Evolutionary conservation across 805 yeast genomes (phyloP).

Genomic region (Hanseniaspora thailandica): DNA sequence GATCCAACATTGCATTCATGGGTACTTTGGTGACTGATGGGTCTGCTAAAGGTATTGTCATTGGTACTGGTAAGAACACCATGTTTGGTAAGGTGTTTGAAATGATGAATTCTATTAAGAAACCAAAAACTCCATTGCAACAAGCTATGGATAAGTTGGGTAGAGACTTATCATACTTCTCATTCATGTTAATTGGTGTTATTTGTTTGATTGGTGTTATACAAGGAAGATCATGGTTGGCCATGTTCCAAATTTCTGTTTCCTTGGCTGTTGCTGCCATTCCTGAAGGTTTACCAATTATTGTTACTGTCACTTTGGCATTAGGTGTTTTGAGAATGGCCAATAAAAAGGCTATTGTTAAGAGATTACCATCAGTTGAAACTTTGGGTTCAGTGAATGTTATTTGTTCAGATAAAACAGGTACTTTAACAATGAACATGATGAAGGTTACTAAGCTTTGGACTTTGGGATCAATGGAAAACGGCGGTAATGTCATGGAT

Average conservation of each 20-base stretch:
- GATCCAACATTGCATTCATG: constrained; percentile 81
- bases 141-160: constrained; percentile 92
- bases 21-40: constrained; percentile 96
- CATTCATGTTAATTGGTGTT: constrained; percentile 80
- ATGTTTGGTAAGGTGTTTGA: constrained; percentile 91
- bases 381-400: constrained; percentile 91
- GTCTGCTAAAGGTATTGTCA: constrained; percentile 83
- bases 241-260: constrained; percentile 95
- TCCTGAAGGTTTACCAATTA: constrained; percentile 97
- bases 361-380: constrained; percentile 88
- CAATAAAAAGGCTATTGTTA: constrained; percentile 80
- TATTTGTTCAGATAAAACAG: constrained; percentile 84
- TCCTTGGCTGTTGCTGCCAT: constrained; percentile 98
- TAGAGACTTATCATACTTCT: constrained; percentile 70
- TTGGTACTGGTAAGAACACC: constrained; percentile 79
- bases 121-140: constrained; percentile 96
- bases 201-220: constrained; percentile 81
- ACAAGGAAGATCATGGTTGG: constrained; percentile 92
- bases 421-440: constrained; percentile 79
- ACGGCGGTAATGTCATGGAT: constrained; percentile 28
- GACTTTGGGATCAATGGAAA: constrained; percentile 50
- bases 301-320: constrained; percentile 94
- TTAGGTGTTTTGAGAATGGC: constrained; percentile 97
- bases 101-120: constrained; percentile 89
- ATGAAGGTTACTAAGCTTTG: constrained; percentile 81